phyloP scores from a whole-genome alignment of 1,139 yeast species.

The Sugiyamaella paludigena region DNA sequence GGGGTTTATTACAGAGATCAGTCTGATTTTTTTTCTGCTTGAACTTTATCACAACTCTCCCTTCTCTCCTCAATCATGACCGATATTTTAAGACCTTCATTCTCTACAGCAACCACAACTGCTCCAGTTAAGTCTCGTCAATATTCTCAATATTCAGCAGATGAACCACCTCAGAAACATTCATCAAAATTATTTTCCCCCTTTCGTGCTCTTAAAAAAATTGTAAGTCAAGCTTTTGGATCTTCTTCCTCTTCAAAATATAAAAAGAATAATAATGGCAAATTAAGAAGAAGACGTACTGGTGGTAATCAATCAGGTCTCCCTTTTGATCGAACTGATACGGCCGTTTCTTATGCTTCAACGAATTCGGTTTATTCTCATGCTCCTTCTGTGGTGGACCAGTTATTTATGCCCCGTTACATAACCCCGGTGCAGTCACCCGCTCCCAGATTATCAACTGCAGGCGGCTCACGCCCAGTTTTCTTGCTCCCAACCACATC shows the following conservation, averaged over 20 bases:
- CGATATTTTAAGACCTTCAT: slow-evolving; percentile 14
- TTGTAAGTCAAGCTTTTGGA: slow-evolving; percentile 13
- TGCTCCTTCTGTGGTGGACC: slow-evolving; percentile 16
- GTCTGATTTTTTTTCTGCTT: background rate
- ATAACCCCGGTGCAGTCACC: slow-evolving; percentile 11
- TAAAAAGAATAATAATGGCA: background rate
- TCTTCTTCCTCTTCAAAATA: slow-evolving; percentile 1
- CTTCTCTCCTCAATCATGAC: slow-evolving; percentile 7
- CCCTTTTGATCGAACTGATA: slow-evolving; percentile 12
- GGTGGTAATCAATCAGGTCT: slow-evolving; percentile 4
- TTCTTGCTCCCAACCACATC: slow-evolving; percentile 8
- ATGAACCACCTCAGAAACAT: slow-evolving; percentile 5
- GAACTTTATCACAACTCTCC: background rate
- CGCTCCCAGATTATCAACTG: background rate
- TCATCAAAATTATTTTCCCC: slow-evolving; percentile 6
- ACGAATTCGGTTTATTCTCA: slow-evolving; percentile 15
- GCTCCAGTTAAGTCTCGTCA: slow-evolving; percentile 14
- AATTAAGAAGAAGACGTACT: background rate
- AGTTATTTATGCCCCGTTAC: slow-evolving; percentile 13
- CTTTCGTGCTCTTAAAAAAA: slow-evolving; percentile 11
- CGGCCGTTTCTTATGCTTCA: slow-evolving; percentile 15
- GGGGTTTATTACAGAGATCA: too few species aligned
- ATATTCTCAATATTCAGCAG: slow-evolving; percentile 11
- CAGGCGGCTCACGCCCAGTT: slow-evolving; percentile 1
- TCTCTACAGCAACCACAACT: slow-evolving; percentile 15